Percentiles rank a stretch among this genome's conserved stretches.
phyloP scores from a whole-genome alignment of 2,329 filamentous ascomycete species.

The Ophiostoma pallidulum region DNA sequence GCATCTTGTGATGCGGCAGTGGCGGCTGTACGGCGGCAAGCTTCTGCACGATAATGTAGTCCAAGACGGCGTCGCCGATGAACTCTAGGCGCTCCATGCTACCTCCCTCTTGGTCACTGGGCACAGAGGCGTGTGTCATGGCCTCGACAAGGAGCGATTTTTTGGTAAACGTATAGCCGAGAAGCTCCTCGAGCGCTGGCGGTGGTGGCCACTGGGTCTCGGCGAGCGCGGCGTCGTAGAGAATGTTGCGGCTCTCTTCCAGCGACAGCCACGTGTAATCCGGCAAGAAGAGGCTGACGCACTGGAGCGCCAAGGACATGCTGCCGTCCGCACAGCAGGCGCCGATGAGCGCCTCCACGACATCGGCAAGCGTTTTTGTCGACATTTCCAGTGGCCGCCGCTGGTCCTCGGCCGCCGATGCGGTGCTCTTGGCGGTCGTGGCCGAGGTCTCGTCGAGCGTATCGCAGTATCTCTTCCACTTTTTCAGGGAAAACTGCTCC shows the following conservation, averaged over 20 bases:
- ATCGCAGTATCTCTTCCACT: slow-evolving; percentile 61
- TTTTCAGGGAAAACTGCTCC: slow-evolving; percentile 54
- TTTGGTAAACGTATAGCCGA: slow-evolving; percentile 64
- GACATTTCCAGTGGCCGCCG: slow-evolving; percentile 38
- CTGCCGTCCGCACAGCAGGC: slow-evolving; percentile 63
- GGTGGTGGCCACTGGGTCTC: slow-evolving; percentile 34
- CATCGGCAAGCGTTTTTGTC: slow-evolving; percentile 75
- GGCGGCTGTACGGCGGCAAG: slow-evolving; percentile 22
- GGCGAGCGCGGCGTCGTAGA: slow-evolving; percentile 34
- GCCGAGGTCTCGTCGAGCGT: background rate
- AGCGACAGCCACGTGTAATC: slow-evolving; percentile 47
- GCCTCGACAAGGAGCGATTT: slow-evolving; percentile 65
- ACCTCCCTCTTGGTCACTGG: slow-evolving; percentile 34
- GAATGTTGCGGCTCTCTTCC: slow-evolving; percentile 27
- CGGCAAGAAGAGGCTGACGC: slow-evolving; percentile 57
- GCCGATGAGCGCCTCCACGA: slow-evolving; percentile 78
- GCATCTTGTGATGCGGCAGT: slow-evolving; percentile 52
- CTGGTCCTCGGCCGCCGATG: background rate
- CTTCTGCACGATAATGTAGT: slow-evolving; percentile 56
- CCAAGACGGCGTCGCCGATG: slow-evolving; percentile 76
- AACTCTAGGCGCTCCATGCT: slow-evolving; percentile 73
- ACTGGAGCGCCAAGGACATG: slow-evolving; percentile 50
- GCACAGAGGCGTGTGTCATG: slow-evolving; percentile 63
- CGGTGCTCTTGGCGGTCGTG: background rate
- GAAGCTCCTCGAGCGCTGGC: slow-evolving; percentile 47